These are phyloP conservation scores for Geotrichum histeridarum DNA, from an alignment of 1,139 yeast species.

Conservation along the genomic window DNA sequence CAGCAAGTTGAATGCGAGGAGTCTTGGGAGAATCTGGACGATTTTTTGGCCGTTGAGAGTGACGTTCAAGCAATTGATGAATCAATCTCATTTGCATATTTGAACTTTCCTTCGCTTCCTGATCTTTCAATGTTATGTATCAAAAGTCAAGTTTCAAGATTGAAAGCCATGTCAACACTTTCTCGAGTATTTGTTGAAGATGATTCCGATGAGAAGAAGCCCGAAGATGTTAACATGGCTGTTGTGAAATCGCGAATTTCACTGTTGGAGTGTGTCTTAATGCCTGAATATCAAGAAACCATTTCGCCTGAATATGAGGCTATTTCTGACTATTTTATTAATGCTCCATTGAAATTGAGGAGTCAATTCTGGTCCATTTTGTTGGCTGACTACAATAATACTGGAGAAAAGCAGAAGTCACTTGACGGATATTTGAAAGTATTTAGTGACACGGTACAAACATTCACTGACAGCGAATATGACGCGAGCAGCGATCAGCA, in stretches of 20 bases:
- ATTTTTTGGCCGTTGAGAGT: conserved; percentile 27
- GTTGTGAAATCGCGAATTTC: conserved; percentile 31
- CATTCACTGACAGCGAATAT: conserved; percentile 36
- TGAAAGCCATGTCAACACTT: conserved; percentile 63
- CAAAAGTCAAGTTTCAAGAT: conserved; percentile 58
- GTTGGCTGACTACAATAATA: conserved; percentile 52
- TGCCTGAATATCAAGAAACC: conserved; percentile 30
- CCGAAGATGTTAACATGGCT: conserved; percentile 20
- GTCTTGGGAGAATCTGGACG: conserved; percentile 30
- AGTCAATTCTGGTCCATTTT: conserved; percentile 74
- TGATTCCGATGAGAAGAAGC: neutral
- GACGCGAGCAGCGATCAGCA: conserved; percentile 21
- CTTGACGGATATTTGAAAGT: conserved; percentile 55
- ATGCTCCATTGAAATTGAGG: conserved; percentile 62
- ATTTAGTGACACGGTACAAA: conserved; percentile 42
- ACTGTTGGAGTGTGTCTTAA: conserved; percentile 51
- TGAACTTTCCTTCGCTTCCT: conserved; percentile 48
- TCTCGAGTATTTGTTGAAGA: conserved; percentile 45
- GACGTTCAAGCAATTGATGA: conserved; percentile 22
- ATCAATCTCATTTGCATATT: conserved; percentile 31
- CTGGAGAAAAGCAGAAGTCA: conserved; percentile 41
- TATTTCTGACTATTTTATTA: conserved; percentile 53
- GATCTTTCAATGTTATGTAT: conserved; percentile 49
- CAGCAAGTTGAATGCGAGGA: conserved; percentile 37
- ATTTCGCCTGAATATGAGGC: conserved; percentile 41